Evolutionary conservation across 163 green algal species (phyloP).

Genomic region (Botryococcus braunii): DNA sequence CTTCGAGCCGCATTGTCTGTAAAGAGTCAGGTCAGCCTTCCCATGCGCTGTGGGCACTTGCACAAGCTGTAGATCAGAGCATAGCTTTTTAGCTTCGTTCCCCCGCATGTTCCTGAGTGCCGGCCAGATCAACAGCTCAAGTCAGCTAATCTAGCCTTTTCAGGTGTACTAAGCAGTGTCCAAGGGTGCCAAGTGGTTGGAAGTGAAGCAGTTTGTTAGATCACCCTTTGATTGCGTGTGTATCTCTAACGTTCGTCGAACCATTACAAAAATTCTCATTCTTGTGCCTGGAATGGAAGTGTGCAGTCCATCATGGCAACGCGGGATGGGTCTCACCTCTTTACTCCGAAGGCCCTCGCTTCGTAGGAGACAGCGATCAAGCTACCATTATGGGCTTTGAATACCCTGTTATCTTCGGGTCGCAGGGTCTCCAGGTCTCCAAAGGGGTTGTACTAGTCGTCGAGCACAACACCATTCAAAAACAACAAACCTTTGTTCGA

Average conservation of each 20-base stretch:
- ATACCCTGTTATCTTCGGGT: constrained; percentile 25
- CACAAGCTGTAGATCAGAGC: constrained; percentile 58
- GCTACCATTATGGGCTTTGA: constrained; percentile 48
- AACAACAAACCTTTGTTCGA: neutral
- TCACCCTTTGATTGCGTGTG: too few relatives aligned
- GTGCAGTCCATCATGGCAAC: too few relatives aligned
- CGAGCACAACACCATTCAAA: neutral
- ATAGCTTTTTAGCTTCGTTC: constrained; percentile 50
- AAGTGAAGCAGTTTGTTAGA: neutral
- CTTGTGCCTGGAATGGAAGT: too few relatives aligned
- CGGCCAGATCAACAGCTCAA: neutral
- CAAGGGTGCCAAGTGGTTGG: neutral
- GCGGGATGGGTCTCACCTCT: constrained; percentile 27
- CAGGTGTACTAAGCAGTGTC: neutral
- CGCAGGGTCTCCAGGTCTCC: constrained; percentile 31
- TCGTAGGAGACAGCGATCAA: constrained; percentile 72
- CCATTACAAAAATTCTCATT: too few relatives aligned
- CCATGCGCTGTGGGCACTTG: constrained; percentile 76
- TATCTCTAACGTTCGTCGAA: too few relatives aligned
- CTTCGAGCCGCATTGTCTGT: constrained; percentile 41
- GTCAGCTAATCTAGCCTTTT: neutral
- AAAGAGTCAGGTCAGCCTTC: constrained; percentile 67
- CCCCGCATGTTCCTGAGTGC: constrained; percentile 54
- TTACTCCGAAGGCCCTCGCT: constrained; percentile 54
- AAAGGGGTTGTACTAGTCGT: constrained; percentile 71